Evolutionary conservation across 2,329 filamentous ascomycete species (phyloP).

Genomic region (Scytalidium lignicola): DNA sequence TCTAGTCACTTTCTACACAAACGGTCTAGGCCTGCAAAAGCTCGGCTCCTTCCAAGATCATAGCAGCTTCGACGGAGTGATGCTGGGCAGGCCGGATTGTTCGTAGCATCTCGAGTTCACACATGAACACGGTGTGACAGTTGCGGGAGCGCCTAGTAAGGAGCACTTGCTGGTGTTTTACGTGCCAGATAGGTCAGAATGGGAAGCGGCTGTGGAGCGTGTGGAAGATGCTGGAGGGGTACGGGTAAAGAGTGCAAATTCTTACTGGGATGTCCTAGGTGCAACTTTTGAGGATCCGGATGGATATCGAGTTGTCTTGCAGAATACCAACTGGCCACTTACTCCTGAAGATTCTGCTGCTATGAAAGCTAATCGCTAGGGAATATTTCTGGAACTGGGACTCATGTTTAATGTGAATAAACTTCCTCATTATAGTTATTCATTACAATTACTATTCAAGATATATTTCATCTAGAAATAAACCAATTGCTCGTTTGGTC

Average conservation of each 20-base stretch:
- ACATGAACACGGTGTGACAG: slow-evolving; percentile 27
- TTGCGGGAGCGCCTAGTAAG: slow-evolving; percentile 33
- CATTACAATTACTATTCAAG: too few relatives aligned
- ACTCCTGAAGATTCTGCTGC: background rate
- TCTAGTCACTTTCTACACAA: slow-evolving; percentile 37
- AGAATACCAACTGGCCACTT: slow-evolving; percentile 20
- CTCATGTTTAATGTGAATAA: too few relatives aligned
- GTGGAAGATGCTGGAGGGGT: slow-evolving; percentile 32
- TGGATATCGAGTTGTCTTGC: slow-evolving; percentile 39
- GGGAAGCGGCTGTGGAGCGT: slow-evolving; percentile 25
- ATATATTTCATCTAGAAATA: too few relatives aligned
- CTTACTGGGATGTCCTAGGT: slow-evolving; percentile 39
- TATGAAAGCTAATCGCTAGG: too few relatives aligned
- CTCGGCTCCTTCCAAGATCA: slow-evolving; percentile 32
- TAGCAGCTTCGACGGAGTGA: slow-evolving; percentile 35
- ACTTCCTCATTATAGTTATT: too few relatives aligned
- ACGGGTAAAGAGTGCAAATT: slow-evolving; percentile 35
- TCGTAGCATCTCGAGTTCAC: slow-evolving; percentile 42
- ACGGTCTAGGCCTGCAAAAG: slow-evolving; percentile 34
- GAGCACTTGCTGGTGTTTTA: slow-evolving; percentile 42
- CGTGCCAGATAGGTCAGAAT: slow-evolving; percentile 28
- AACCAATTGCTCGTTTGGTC: too few relatives aligned
- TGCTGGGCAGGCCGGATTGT: slow-evolving; percentile 33
- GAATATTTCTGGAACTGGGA: too few relatives aligned
- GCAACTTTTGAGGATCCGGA: slow-evolving; percentile 41